These are phyloP conservation scores for Globisporangium carolinianum DNA, from an alignment of 352 stramenopile species.

Conservation along the genomic window DNA sequence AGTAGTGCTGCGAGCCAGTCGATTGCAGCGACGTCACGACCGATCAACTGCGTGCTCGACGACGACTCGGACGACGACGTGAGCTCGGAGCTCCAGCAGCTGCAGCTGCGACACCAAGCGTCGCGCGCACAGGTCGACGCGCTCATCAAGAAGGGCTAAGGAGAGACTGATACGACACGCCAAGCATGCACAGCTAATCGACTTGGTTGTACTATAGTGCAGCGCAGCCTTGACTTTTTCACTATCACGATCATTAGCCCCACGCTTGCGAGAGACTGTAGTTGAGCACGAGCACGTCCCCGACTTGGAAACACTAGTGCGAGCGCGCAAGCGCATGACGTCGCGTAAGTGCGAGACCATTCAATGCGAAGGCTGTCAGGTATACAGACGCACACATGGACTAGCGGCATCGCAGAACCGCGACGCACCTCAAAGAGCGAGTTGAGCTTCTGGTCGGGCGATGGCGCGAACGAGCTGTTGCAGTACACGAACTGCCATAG, in stretches of 20 bases:
- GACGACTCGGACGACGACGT: slow-evolving; percentile 55
- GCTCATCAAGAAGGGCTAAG: slow-evolving; percentile 34
- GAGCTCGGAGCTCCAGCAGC: slow-evolving; percentile 52
- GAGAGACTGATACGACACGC: background rate
- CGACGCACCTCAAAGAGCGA: slow-evolving; percentile 63
- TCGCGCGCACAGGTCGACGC: slow-evolving; percentile 73
- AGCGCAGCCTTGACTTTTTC: too few species aligned
- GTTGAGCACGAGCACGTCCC: slow-evolving; percentile 76
- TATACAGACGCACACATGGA: background rate
- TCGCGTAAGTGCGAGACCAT: too few species aligned
- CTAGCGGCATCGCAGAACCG: too few species aligned
- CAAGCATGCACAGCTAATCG: background rate
- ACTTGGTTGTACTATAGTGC: background rate
- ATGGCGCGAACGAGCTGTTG: slow-evolving; percentile 84
- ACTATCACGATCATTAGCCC: slow-evolving; percentile 28
- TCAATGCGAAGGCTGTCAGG: too few species aligned
- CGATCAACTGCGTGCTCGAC: slow-evolving; percentile 47
- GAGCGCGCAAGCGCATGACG: background rate
- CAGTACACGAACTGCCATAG: slow-evolving; percentile 75
- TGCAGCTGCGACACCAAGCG: slow-evolving; percentile 63
- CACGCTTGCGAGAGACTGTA: slow-evolving; percentile 84
- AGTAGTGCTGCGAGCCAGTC: slow-evolving; percentile 11
- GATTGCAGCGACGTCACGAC: slow-evolving; percentile 17
- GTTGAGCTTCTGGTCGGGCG: slow-evolving; percentile 68
- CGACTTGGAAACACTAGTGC: slow-evolving; percentile 70